phyloP scores from a whole-genome alignment of 257 asterid species.

The Salvia splendens region DNA sequence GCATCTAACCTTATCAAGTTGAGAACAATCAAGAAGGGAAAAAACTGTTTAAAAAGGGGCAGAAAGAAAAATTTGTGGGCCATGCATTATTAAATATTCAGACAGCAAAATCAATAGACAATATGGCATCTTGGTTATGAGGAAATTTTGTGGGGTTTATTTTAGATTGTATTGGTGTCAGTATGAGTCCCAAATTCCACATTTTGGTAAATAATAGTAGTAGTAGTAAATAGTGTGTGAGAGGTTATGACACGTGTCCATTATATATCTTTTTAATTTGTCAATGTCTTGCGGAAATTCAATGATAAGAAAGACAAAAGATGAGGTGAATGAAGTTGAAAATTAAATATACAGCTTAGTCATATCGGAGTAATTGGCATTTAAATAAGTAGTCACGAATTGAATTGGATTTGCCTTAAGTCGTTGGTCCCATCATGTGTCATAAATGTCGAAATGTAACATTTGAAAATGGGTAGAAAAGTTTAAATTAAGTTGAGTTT shows the following conservation, averaged over 20 bases:
- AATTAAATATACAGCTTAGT: too few species aligned
- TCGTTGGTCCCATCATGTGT: not conserved
- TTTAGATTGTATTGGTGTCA: conserved; percentile 29
- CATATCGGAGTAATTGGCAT: too few species aligned
- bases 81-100: conserved; percentile 20
- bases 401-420: not conserved
- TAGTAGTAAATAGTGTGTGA: not conserved
- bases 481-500: not conserved
- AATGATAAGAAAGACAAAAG: too few species aligned
- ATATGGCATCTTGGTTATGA: conserved; percentile 21
- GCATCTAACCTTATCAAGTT: not conserved
- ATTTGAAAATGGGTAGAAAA: conserved; percentile 5
- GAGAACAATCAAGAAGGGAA: not conserved
- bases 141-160: conserved; percentile 35
- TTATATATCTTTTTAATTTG: not conserved
- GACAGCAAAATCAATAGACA: conserved; percentile 30
- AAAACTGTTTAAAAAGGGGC: conserved; percentile 5
- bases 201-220: conserved; percentile 9
- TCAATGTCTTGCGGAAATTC: too few species aligned
- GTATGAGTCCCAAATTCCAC: conserved; percentile 34
- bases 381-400: not conserved
- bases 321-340: too few species aligned
- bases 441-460: conserved; percentile 8
- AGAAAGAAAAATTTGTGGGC: conserved; percentile 14
- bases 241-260: conserved; percentile 15